A percentile compares a stretch with the other conserved stretches of the same genome.
Conservation (phyloP, 495 filamentous ascomycete species). For the Penicillium goetzii region DNA sequence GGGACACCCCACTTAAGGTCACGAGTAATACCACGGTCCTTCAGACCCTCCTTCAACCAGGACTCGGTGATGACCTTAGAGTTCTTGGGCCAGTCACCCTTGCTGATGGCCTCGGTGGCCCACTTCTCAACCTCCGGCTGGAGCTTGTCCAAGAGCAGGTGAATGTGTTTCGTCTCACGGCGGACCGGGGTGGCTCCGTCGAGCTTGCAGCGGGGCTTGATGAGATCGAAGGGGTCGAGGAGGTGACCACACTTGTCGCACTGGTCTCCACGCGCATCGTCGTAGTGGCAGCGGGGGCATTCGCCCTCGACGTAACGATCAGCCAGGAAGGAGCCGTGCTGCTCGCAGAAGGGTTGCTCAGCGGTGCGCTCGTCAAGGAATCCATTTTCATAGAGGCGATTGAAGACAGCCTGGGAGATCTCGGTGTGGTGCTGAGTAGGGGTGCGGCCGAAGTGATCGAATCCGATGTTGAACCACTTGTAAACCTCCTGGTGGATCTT, state of each 20-base stretch:
- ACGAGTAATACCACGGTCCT: conserved; percentile 85
- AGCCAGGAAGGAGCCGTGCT: conserved; percentile 82
- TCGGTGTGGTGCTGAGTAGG: conserved; percentile 81
- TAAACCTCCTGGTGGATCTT: conserved; percentile 82
- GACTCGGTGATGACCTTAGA: conserved; percentile 69
- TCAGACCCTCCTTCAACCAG: conserved; percentile 82
- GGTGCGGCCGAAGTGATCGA: conserved; percentile 85
- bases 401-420: conserved; percentile 85
- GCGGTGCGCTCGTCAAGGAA: conserved; percentile 78
- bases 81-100: conserved; percentile 79
- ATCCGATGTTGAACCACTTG: conserved; percentile 83
- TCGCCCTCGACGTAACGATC: conserved; percentile 93
- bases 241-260: conserved; percentile 86
- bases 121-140: conserved; percentile 74
- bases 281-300: conserved; percentile 78
- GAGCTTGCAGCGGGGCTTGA: conserved; percentile 71
- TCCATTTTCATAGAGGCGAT: conserved; percentile 75
- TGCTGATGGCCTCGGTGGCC: conserved; percentile 59
- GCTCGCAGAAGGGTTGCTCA: conserved; percentile 83
- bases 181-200: conserved; percentile 77
- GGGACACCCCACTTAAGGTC: conserved; percentile 89
- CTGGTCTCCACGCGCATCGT: conserved; percentile 82
- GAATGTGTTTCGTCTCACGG: conserved; percentile 73
- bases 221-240: conserved; percentile 72
- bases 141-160: conserved; percentile 78